Evolutionary conservation across 352 stramenopile genomes (phyloP), one percentile per base, ranked within the genome.

Genomic region (Globisporangium camurandrum): DNA sequence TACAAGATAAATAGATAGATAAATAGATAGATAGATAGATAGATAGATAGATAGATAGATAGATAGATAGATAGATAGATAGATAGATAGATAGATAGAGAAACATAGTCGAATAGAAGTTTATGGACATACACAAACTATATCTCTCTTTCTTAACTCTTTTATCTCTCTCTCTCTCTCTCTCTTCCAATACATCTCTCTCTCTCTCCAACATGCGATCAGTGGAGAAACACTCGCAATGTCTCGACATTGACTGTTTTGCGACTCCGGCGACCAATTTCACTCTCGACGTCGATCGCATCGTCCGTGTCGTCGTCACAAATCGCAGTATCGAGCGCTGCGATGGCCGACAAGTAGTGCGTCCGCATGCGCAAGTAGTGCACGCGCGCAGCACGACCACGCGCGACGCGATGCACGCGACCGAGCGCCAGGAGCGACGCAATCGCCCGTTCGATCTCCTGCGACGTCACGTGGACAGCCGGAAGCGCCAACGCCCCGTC

Each of bases 161-260:
- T n/a, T n/a, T n/a, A n/a, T n/a, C n/a, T n/a, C n/a, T n/a, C n/a
- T n/a, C n/a, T n/a, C n/a, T n/a, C n/a, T n/a, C n/a, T n/a, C n/a
- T n/a, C n/a, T n/a, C n/a, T n/a, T n/a, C n/a, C n/a, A n/a, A n/a
- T n/a, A n/a, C n/a, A n/a, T n/a, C n/a, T n/a, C n/a, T n/a, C n/a
- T n/a, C n/a, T n/a, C n/a, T n/a, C n/a, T n/a, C n/a, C n/a, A n/a
- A n/a, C n/a, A n/a, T n/a, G n/a, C n/a, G n/a, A n/a, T n/a, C n/a
- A 85, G 50, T 85, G 81, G 46, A 85, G 57, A 51, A 88, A 88
- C 16, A 73, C 63, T 39, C 73, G 73, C 43, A 88, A 49, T 22
- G 67, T 75, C 49, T 82, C 73, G 14, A 88, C 59, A 40, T 84
- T 64, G 1, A 85, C 62, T 24, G 73, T 78, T 31, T 64, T 62